Evolutionary conservation across 225 moss, liverwort and hornwort species (phyloP), one percentile per base, ranked within the genome.

Genomic region (Antitrichia curtipendula): DNA sequence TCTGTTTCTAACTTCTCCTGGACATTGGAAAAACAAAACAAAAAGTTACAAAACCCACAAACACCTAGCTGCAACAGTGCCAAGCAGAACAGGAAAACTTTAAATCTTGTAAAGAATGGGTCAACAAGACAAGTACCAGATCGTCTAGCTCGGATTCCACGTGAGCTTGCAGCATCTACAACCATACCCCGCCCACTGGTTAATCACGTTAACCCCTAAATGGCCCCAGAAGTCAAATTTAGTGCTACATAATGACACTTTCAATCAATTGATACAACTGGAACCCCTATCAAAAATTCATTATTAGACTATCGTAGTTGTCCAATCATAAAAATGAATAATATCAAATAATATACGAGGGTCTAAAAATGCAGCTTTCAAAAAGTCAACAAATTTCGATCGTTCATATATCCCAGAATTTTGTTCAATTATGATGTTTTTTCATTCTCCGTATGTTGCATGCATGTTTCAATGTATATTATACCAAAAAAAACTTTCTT

Each of bases 161-260:
- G 82, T 93, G 93, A 52, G 92, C 87, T 73, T 92, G 92, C 86
- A 93, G 84, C 59, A 92, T 88, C 93, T 92, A 85, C 91, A 85
- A 66, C 79, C 60, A 85, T 64, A 80, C 29, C 31, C 53, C 72
- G 61, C 60, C 80, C 45, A 29, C 32, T n/a, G 36, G 66, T 75
- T 36, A 69, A 47, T 88, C 84, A 73, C 19, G 18, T 27, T 60
- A 38, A n/a, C 49, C 61, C 75, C n/a, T 14, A n/a, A 10, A 36
- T 50, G 38, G 10, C 20, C n/a, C 36, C 13, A 84, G 38, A 7
- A 24, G 12, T 59, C 73, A 73, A 74, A 74, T 75, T 72, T 74
- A n/a, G 59, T 45, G 60, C 47, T 22, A 60, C 25, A 36, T 47
- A 59, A 25, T 13, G 64, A 11, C 13, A 72, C 34, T 56, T 72